Evolutionary conservation across 441 rosid genomes (phyloP).

Genomic region (Adansonia rubrostipa): DNA sequence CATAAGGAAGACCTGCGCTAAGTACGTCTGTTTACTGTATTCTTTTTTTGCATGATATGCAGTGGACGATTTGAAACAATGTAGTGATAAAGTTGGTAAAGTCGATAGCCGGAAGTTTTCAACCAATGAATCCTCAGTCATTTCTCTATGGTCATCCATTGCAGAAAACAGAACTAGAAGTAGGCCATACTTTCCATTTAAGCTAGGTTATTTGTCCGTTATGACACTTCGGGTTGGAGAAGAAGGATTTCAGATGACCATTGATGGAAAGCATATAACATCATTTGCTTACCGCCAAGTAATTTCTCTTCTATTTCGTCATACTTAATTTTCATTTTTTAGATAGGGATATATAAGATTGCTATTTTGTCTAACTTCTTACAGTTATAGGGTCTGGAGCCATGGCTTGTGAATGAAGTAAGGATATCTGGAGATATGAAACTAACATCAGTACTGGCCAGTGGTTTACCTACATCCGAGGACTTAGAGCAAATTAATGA

Average conservation of each 20-base stretch:
- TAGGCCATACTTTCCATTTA: constrained; percentile 68
- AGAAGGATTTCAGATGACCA: constrained; percentile 75
- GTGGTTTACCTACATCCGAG: constrained; percentile 75
- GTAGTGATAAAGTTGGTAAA: constrained; percentile 77
- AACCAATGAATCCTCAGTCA: constrained; percentile 42
- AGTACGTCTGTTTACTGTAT: background rate
- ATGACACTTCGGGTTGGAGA: constrained; percentile 72
- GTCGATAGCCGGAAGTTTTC: constrained; percentile 45
- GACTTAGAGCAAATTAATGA: constrained; percentile 63
- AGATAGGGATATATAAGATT: background rate
- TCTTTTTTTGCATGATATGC: constrained; percentile 16
- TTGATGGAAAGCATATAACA: constrained; percentile 76
- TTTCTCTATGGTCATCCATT: constrained; percentile 43
- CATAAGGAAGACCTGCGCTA: background rate
- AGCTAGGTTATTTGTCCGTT: constrained; percentile 60
- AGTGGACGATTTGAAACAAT: constrained; percentile 91
- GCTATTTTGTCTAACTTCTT: background rate
- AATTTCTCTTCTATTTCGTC: constrained; percentile 33
- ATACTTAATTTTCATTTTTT: background rate
- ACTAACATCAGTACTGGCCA: constrained; percentile 59
- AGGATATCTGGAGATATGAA: constrained; percentile 61
- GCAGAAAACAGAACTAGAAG: constrained; percentile 49
- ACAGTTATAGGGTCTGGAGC: constrained; percentile 59
- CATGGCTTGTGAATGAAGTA: constrained; percentile 75
- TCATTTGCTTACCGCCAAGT: constrained; percentile 78